phyloP scores from a whole-genome alignment of 2,329 filamentous ascomycete species.

The Orbilia javanica region DNA sequence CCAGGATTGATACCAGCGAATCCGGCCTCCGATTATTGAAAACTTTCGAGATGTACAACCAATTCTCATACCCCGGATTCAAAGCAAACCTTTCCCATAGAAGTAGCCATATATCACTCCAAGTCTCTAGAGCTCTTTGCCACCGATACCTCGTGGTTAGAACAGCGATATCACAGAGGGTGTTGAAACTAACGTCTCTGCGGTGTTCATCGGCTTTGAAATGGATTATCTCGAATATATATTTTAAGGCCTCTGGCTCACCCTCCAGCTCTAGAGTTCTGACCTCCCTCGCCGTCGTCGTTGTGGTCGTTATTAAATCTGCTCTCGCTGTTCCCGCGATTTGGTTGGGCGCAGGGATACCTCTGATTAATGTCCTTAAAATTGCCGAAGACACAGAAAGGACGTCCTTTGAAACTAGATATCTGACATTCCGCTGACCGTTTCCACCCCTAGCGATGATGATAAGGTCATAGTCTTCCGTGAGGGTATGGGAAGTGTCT shows the following conservation, averaged over 20 bases:
- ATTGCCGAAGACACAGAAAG: not conserved
- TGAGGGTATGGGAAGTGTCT: not conserved
- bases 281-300: not conserved
- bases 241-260: not conserved
- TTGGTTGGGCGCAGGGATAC: not conserved
- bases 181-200: not conserved
- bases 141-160: not conserved
- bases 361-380: not conserved
- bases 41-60: not conserved
- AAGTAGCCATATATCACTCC: not conserved
- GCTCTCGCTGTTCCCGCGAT: not conserved
- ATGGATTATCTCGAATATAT: not conserved
- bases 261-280: not conserved
- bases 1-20: not conserved
- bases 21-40: not conserved
- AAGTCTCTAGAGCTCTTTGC: not conserved
- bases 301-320: too few relatives aligned
- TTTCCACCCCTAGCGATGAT: not conserved
- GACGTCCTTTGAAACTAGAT: not conserved
- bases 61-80: not conserved
- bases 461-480: not conserved
- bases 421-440: not conserved
- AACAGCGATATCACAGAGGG: not conserved
- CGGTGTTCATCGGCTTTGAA: not conserved
- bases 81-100: not conserved